Percentiles rank a stretch among this genome's conserved stretches.
These are phyloP conservation scores for Acanthamoeba triangularis DNA, from an alignment of 208 protist genomes.

Conservation along the genomic window DNA sequence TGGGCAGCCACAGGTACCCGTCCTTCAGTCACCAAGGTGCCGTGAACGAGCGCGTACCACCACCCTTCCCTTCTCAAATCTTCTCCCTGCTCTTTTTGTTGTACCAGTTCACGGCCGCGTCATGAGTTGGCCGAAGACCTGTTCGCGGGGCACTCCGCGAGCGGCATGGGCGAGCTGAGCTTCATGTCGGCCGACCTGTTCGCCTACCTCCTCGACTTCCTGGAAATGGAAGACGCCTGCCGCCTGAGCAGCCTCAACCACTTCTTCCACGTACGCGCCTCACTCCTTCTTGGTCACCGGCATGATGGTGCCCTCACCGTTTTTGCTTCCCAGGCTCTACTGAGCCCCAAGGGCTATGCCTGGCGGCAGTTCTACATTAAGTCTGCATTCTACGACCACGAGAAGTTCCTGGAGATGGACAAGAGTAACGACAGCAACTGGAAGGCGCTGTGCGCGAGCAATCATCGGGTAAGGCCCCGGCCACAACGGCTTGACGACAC, in stretches of 20 bases:
- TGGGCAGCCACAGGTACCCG: too few species aligned
- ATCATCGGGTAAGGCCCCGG: neutral
- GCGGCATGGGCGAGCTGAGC: neutral
- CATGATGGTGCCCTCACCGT: too few species aligned
- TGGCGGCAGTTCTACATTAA: constrained; percentile 30
- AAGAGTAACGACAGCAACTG: neutral
- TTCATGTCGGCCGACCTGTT: constrained; percentile 45
- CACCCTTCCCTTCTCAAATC: too few species aligned
- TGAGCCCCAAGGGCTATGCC: neutral
- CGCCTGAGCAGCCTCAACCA: neutral
- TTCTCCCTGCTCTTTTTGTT: too few species aligned
- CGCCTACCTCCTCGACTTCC: neutral
- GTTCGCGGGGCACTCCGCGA: neutral
- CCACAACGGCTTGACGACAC: neutral
- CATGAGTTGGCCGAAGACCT: neutral
- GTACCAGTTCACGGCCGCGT: neutral
- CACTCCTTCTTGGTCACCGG: neutral
- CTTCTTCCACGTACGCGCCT: constrained; percentile 12
- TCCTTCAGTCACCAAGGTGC: too few species aligned
- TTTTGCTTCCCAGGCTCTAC: neutral
- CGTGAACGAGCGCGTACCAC: too few species aligned
- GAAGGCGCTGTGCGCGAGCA: neutral
- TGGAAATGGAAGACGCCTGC: neutral
- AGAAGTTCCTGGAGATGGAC: neutral
- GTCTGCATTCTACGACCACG: neutral